A percentile compares a stretch with the other conserved stretches of the same genome.
These are phyloP conservation scores for Cotoneaster glaucophyllus DNA, from an alignment of 306 rosid genomes.

Conservation along the genomic window DNA sequence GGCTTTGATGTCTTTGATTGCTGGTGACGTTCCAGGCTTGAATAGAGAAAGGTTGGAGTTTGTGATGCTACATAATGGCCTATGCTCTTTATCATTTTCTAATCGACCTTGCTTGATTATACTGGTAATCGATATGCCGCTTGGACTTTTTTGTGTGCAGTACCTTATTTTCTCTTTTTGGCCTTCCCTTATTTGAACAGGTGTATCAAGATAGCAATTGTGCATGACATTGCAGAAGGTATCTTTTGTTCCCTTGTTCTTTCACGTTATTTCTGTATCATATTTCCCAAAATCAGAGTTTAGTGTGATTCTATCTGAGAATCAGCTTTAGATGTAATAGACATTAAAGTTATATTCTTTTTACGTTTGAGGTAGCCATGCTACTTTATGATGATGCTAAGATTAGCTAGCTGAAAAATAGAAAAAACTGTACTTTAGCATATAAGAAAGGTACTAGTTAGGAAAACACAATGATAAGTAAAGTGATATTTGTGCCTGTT, in stretches of 20 bases:
- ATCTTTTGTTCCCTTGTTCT: conserved; percentile 16
- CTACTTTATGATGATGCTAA: neutral
- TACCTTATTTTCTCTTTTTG: neutral
- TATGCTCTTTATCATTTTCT: conserved; percentile 6
- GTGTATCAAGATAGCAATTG: conserved; percentile 85
- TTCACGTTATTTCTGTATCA: neutral
- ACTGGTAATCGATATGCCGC: neutral
- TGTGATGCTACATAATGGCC: neutral
- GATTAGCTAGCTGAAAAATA: neutral
- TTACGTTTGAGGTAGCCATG: neutral
- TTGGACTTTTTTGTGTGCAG: neutral
- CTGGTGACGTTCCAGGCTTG: conserved; percentile 61
- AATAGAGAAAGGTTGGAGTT: conserved; percentile 70
- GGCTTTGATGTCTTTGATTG: conserved; percentile 85
- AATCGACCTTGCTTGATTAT: neutral
- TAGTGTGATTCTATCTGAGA: neutral
- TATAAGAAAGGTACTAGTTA: neutral
- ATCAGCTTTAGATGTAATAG: neutral
- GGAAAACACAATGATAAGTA: neutral
- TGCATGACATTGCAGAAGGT: conserved; percentile 98
- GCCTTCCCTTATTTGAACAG: conserved; percentile 30
- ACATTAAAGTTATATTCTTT: neutral
- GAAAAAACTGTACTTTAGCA: neutral
- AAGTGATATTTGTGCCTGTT: neutral
- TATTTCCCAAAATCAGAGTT: neutral